phyloP scores from a whole-genome alignment of 371 early-diverging fungal species.

The Rhizomucor pusillus region DNA sequence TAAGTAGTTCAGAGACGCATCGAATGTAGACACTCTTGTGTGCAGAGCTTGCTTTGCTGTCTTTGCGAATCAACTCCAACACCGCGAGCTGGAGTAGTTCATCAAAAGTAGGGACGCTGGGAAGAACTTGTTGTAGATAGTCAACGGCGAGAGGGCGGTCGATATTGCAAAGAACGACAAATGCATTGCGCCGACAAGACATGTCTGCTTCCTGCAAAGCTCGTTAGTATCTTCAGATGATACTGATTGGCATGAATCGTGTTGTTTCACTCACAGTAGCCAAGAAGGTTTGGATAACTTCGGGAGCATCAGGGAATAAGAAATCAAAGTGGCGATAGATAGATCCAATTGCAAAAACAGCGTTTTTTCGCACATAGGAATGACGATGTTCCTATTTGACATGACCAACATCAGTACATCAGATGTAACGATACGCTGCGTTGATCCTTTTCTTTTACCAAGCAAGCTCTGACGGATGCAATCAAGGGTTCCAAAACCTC shows the following conservation, averaged over 20 bases:
- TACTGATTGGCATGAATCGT: not conserved
- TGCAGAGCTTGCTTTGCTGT: conserved; percentile 70
- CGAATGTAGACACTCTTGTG: conserved; percentile 91
- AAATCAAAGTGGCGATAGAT: conserved; percentile 87
- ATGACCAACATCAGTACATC: no score
- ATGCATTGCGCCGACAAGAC: conserved; percentile 92
- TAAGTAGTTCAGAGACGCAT: conserved; percentile 82
- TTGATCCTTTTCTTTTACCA: conserved; percentile 55
- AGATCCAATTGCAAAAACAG: conserved; percentile 88
- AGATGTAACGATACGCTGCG: no score
- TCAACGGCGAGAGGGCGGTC: conserved; percentile 79
- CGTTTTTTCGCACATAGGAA: conserved; percentile 97
- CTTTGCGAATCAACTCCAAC: conserved; percentile 94
- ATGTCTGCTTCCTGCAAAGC: conserved; percentile 80
- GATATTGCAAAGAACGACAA: conserved; percentile 84
- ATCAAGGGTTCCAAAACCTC: conserved; percentile 95
- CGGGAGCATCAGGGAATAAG: conserved; percentile 95
- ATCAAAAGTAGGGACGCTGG: conserved; percentile 78
- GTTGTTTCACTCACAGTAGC: conserved; percentile 42
- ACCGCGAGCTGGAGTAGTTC: conserved; percentile 90
- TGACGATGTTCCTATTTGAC: conserved; percentile 88
- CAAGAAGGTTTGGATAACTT: conserved; percentile 80
- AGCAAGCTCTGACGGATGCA: conserved; percentile 84
- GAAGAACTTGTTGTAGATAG: conserved; percentile 74
- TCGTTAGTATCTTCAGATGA: not conserved